Evolutionary conservation across 2,329 filamentous ascomycete species (phyloP).

Genomic region (Penicillium sp.): DNA sequence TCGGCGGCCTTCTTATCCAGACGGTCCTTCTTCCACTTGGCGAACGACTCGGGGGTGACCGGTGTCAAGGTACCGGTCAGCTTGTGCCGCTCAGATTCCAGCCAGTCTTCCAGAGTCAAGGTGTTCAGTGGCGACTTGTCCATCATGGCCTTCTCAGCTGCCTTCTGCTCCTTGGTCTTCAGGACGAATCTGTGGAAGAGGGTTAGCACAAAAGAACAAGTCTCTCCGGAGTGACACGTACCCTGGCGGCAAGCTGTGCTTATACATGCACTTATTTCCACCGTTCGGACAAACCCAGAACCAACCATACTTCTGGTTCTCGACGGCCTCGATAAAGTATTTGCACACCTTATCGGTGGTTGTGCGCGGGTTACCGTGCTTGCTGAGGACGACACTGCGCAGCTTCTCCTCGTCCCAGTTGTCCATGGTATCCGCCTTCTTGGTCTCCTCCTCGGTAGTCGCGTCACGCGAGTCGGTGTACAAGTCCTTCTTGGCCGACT

Average conservation of each 20-base stretch:
- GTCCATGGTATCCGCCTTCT: constrained; percentile 88
- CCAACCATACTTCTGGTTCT: constrained; percentile 99
- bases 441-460: constrained; percentile 66
- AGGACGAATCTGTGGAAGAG: constrained; percentile 70
- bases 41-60: constrained; percentile 87
- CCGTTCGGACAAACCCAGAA: constrained; percentile 98
- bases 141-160: constrained; percentile 89
- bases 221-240: constrained; percentile 49
- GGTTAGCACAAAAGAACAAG: constrained; percentile 11
- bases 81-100: constrained; percentile 95
- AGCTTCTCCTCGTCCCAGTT: constrained; percentile 98
- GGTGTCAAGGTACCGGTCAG: constrained; percentile 87
- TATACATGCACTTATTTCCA: constrained; percentile 97
- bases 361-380: constrained; percentile 94
- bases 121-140: constrained; percentile 95
- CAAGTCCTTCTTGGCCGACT: constrained; percentile 85
- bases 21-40: constrained; percentile 95
- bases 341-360: constrained; percentile 99
- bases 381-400: constrained; percentile 82
- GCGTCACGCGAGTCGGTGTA: constrained; percentile 79
- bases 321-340: constrained; percentile 93
- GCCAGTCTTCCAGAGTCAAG: constrained; percentile 92
- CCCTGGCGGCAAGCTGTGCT: constrained; percentile 91
- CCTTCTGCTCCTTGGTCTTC: constrained; percentile 95
- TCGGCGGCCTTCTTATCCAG: constrained; percentile 95